Evolutionary conservation across 345 rosid genomes (phyloP).

Genomic region (Anacardium occidentale): DNA sequence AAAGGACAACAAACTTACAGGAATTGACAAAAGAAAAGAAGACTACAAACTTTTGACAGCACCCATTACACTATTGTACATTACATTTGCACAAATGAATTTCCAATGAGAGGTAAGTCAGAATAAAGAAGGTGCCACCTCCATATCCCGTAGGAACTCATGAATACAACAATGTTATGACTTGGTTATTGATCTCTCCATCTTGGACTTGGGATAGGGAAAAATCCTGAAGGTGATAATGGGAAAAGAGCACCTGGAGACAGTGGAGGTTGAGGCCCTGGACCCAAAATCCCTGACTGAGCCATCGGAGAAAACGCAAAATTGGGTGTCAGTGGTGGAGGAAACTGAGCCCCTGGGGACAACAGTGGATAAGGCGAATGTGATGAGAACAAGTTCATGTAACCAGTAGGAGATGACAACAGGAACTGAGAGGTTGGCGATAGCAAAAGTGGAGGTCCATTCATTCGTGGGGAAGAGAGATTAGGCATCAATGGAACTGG

Average conservation of each 20-base stretch:
- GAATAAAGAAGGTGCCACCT: conserved; percentile 19
- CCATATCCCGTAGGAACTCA: conserved; percentile 19
- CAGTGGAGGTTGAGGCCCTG: conserved; percentile 73
- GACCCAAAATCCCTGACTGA: conserved; percentile 70
- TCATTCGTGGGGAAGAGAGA: conserved; percentile 58
- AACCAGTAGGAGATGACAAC: conserved; percentile 66
- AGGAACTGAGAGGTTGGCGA: conserved; percentile 86
- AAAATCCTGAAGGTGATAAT: conserved; percentile 68
- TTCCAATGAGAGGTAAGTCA: conserved; percentile 15
- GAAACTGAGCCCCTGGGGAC: conserved; percentile 81
- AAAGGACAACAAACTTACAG: conserved; percentile 5
- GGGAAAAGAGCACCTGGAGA: conserved; percentile 75
- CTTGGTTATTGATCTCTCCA: conserved; percentile 59
- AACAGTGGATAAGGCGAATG: conserved; percentile 67
- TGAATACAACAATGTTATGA: conserved; percentile 9
- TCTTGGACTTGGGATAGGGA: conserved; percentile 71
- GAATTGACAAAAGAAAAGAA: conserved; percentile 10
- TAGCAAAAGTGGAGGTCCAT: conserved; percentile 56
- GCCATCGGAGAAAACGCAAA: conserved; percentile 65
- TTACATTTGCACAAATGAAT: conserved; percentile 21
- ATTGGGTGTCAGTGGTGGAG: conserved; percentile 71
- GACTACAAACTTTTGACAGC: conserved; percentile 16
- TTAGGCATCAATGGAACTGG: conserved; percentile 47
- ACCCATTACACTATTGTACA: conserved; percentile 29
- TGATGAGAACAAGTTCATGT: conserved; percentile 62